These are phyloP conservation scores for Pleurostoma richardsiae DNA, from an alignment of 2,329 filamentous ascomycete species.

Conservation along the genomic window DNA sequence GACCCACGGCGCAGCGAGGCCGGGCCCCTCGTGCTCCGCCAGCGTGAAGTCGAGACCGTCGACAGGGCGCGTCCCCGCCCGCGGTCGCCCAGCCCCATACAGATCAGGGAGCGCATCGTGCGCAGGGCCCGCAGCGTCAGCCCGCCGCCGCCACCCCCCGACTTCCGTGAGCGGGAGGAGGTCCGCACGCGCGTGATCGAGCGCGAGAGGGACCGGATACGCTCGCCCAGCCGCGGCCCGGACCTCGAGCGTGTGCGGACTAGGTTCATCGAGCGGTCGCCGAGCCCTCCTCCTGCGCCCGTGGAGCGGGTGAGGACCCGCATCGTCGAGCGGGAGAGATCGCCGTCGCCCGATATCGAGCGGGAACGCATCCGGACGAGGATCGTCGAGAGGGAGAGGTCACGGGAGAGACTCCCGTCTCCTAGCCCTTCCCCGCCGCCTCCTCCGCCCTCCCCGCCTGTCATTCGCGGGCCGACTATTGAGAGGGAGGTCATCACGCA, in stretches of 20 bases:
- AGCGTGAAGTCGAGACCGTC: slow-evolving; percentile 50
- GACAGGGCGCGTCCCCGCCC: slow-evolving; percentile 40
- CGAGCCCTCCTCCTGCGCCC: slow-evolving; percentile 23
- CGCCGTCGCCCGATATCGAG: slow-evolving; percentile 30
- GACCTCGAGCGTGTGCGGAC: slow-evolving; percentile 16
- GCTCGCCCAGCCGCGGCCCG: slow-evolving; percentile 10
- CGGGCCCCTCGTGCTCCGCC: slow-evolving; percentile 48
- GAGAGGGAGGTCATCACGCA: slow-evolving; percentile 87
- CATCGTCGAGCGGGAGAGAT: slow-evolving; percentile 33
- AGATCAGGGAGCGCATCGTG: slow-evolving; percentile 36
- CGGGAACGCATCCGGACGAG: slow-evolving; percentile 42
- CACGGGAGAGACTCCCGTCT: slow-evolving; percentile 31
- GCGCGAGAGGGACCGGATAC: slow-evolving; percentile 24
- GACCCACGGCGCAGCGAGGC: slow-evolving; percentile 41
- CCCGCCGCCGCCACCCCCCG: slow-evolving; percentile 19
- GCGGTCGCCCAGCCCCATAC: slow-evolving; percentile 33
- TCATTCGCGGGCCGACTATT: slow-evolving; percentile 72
- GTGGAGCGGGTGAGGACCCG: slow-evolving; percentile 30
- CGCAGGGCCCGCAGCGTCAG: slow-evolving; percentile 37
- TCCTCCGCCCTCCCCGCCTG: slow-evolving; percentile 55
- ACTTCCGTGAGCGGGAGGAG: slow-evolving; percentile 20
- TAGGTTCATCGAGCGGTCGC: slow-evolving; percentile 33
- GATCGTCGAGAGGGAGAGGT: slow-evolving; percentile 42
- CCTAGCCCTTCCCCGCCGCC: slow-evolving; percentile 44
- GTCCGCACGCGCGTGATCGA: slow-evolving; percentile 20